Evolutionary conservation across 805 yeast species (phyloP).

Genomic region (Starmerella roubikii): DNA sequence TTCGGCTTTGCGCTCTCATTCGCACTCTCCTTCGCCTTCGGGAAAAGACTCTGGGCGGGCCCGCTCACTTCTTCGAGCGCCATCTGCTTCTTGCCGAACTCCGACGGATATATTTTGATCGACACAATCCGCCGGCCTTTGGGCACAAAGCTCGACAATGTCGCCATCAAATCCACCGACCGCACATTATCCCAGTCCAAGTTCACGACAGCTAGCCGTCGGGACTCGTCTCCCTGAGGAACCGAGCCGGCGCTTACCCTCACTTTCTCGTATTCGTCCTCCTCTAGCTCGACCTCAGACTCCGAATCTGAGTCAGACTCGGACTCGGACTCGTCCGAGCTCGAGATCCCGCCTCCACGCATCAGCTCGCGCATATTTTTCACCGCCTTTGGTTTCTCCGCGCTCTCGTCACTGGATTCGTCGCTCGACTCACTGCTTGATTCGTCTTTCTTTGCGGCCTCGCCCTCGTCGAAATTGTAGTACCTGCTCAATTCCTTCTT

Average conservation of each 20-base stretch:
- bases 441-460: slow-evolving; percentile 14
- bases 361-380: slow-evolving; percentile 16
- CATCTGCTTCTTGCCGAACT: slow-evolving; percentile 86
- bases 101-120: slow-evolving; percentile 73
- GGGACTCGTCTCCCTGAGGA: slow-evolving; percentile 79
- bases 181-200: slow-evolving; percentile 95
- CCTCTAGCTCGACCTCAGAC: slow-evolving; percentile 16
- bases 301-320: slow-evolving; percentile 8
- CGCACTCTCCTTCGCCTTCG: slow-evolving; percentile 27
- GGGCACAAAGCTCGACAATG: slow-evolving; percentile 77
- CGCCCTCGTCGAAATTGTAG: slow-evolving; percentile 39
- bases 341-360: slow-evolving; percentile 19
- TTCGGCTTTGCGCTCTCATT: slow-evolving; percentile 19
- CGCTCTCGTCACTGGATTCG: background rate
- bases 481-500: slow-evolving; percentile 48
- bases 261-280: slow-evolving; percentile 28
- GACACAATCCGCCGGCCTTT: slow-evolving; percentile 51
- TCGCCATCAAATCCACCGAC: slow-evolving; percentile 76
- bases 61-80: slow-evolving; percentile 82
- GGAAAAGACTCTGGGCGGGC: slow-evolving; percentile 75
- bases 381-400: background rate
- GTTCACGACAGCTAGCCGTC: slow-evolving; percentile 78
- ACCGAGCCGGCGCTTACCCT: slow-evolving; percentile 32
- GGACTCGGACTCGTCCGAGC: background rate
- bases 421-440: too few species aligned